Evolutionary conservation across 345 rosid species (phyloP).

Genomic region (Combretum micranthum): DNA sequence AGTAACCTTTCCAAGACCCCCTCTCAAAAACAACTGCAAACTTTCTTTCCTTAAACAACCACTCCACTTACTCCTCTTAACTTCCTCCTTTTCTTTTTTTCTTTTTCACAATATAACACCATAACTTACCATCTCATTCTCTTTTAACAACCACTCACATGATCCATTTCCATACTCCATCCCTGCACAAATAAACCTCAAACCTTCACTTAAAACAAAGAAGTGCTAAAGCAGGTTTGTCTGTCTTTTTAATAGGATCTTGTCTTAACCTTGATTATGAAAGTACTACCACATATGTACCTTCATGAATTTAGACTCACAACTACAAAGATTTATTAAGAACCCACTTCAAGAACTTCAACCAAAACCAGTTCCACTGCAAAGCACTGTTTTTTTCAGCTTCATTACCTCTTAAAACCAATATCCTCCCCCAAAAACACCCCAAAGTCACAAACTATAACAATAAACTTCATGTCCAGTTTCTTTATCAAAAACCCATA

Average conservation of each 20-base stretch:
- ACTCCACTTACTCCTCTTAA: background rate
- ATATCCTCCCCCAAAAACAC: conserved; percentile 13
- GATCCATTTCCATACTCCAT: conserved; percentile 1
- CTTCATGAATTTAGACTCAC: conserved; percentile 1
- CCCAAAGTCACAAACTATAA: conserved; percentile 15
- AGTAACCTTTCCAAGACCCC: background rate
- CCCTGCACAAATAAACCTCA: background rate
- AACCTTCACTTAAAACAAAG: background rate
- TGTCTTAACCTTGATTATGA: background rate
- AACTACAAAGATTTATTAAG: background rate
- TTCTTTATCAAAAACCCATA: too few relatives aligned
- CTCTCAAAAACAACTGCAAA: background rate
- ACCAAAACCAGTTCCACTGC: conserved; percentile 54
- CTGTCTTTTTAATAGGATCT: background rate
- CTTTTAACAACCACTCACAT: conserved; percentile 1
- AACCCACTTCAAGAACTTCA: conserved; percentile 18
- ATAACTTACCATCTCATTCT: conserved; percentile 1
- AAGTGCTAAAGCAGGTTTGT: background rate
- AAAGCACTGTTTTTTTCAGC: conserved; percentile 40
- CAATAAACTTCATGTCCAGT: conserved; percentile 12
- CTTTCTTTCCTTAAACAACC: conserved; percentile 1
- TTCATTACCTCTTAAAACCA: conserved; percentile 36
- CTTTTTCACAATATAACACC: conserved; percentile 5
- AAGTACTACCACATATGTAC: conserved; percentile 7
- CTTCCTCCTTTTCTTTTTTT: too few relatives aligned